phyloP scores from a whole-genome alignment of 306 rosid genomes.

The Medicago lupulina region DNA sequence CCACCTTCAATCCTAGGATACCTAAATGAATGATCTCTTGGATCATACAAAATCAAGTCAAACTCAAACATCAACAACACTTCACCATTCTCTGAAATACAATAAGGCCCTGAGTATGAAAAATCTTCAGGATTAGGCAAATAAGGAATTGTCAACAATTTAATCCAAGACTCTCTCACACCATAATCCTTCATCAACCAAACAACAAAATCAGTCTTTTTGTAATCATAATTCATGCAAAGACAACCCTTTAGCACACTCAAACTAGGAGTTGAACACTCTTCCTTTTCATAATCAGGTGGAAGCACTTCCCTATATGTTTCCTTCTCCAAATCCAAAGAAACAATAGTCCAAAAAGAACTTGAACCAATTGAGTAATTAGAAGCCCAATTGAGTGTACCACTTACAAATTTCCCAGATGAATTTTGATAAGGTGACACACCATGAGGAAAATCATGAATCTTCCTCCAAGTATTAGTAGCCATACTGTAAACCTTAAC shows the following conservation, averaged over 20 bases:
- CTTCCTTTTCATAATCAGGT: conserved; percentile 60
- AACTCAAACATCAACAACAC: conserved; percentile 59
- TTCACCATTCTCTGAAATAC: conserved; percentile 51
- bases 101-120: conserved; percentile 54
- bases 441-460: conserved; percentile 57
- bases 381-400: conserved; percentile 55
- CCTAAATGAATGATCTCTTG: conserved; percentile 45
- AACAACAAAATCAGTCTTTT: conserved; percentile 50
- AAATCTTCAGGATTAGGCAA: conserved; percentile 59
- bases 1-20: conserved; percentile 57
- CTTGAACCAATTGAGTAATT: conserved; percentile 33
- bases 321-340: conserved; percentile 52
- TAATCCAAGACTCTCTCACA: conserved; percentile 50
- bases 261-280: conserved; percentile 49
- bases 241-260: conserved; percentile 49
- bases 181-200: conserved; percentile 60
- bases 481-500: conserved; percentile 49
- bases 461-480: conserved; percentile 50
- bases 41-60: conserved; percentile 55
- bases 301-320: conserved; percentile 51
- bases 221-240: conserved; percentile 54
- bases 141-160: conserved; percentile 55
- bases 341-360: conserved; percentile 51
- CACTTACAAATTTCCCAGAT: conserved; percentile 53
- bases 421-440: conserved; percentile 46